Evolutionary conservation across 148 eudicot species (phyloP), one percentile per base, ranked within the genome.

Genomic region (Diospyros kaki): DNA sequence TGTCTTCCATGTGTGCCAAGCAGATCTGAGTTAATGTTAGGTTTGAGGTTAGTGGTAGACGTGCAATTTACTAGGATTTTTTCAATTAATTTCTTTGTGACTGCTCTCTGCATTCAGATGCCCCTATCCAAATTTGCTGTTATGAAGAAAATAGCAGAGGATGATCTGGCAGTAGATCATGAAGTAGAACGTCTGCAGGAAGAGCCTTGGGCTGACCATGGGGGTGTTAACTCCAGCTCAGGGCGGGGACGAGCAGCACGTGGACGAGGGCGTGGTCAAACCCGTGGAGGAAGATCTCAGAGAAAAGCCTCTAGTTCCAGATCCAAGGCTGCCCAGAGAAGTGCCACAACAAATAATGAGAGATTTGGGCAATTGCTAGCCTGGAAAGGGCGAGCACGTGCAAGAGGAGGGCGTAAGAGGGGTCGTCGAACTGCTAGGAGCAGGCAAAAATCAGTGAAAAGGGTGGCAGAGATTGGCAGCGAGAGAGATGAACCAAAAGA

Each of bases 331-430:
- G 59, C 41, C 10, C 78, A 54, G 61, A 71, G 51, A 44, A 78
- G 62, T 17, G 64, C 69, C 8, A 61, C 73, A 73, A 60, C 42
- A 50, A 74, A 67, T 17, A 51, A 62, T 17, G 75, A 76, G 44
- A 71, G 74, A 43, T 66, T 77, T 41, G 80, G 66, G 40, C 78
- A 79, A 52, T 59, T 80, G 15, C 75, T 69, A 2, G 85, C 76
- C 12, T 83, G 86, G 84, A 86, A 81, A 80, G 84, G 84, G 8
- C 84, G 85, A 43, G 44, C 73, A 53, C 84, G 79, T 44, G 84
- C 78, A 7, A 75, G 79, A 66, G 86, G 89, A 66, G 80, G 85
- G 10, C 81, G 78, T 48, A 84, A 77, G 75, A 58, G 79, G 52
- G 84, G 83, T 53, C 78, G 81, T 13, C 81, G 79, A 50, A 69